Conservation (phyloP, 805 yeast species). For the Kluyveromyces dobzhanskii region DNA sequence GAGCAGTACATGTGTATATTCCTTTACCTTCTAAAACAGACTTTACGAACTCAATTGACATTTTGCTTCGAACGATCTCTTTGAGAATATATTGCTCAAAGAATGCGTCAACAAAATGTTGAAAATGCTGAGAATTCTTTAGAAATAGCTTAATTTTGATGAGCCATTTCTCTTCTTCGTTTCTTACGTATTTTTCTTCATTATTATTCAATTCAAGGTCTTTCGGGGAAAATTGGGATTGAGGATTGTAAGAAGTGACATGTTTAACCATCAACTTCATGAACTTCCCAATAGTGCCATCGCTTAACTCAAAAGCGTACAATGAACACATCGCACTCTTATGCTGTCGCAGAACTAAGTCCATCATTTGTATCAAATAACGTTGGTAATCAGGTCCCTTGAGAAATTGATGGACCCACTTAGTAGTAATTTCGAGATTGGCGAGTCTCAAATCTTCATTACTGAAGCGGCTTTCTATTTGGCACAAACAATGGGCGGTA, state of each 20-base stretch:
- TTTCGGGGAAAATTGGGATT: too few species aligned
- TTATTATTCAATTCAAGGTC: too few species aligned
- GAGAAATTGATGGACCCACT: background rate
- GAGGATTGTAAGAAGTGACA: too few species aligned
- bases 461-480: too few species aligned
- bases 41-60: background rate
- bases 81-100: background rate
- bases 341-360: too few species aligned
- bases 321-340: too few species aligned
- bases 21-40: background rate
- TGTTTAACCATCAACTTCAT: too few species aligned
- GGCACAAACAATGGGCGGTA: too few species aligned
- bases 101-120: background rate
- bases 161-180: background rate
- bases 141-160: background rate
- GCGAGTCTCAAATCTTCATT: too few species aligned
- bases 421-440: background rate
- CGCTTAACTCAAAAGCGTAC: background rate
- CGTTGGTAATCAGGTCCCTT: too few species aligned
- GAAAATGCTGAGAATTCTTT: background rate
- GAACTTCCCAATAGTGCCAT: background rate
- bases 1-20: background rate
- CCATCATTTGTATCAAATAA: too few species aligned
- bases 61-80: background rate
- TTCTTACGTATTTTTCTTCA: too few species aligned